Evolutionary conservation across 495 filamentous ascomycete species (phyloP).

Genomic region (Gamarada debralockiae): DNA sequence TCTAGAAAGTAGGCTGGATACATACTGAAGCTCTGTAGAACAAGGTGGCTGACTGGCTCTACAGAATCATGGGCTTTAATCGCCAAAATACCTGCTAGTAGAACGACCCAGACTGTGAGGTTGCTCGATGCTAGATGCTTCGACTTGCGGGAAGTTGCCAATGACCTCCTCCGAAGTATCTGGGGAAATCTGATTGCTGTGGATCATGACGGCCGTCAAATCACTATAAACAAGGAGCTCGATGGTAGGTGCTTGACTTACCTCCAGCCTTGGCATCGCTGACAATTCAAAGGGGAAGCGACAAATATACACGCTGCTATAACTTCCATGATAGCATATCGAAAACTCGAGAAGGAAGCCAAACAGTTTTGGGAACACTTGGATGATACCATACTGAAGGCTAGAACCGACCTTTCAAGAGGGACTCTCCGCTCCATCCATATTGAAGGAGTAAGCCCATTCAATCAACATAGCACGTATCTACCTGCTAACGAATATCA

Average conservation of each 20-base stretch:
- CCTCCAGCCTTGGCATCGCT: slow-evolving; percentile 29
- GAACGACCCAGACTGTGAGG: slow-evolving; percentile 43
- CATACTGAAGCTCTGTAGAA: neutral
- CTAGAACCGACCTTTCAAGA: slow-evolving; percentile 34
- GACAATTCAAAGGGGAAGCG: slow-evolving; percentile 33
- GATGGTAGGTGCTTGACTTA: slow-evolving; percentile 31
- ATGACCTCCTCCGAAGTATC: slow-evolving; percentile 53
- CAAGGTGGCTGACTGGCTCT: neutral
- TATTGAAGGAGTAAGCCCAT: slow-evolving; percentile 31
- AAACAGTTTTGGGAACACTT: slow-evolving; percentile 46
- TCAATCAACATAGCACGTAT: neutral
- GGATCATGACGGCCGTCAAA: slow-evolving; percentile 39
- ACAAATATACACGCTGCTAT: slow-evolving; percentile 44
- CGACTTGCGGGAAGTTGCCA: slow-evolving; percentile 51
- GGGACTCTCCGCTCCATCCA: slow-evolving; percentile 3
- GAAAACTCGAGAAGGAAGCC: slow-evolving; percentile 47
- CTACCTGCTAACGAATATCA: slow-evolving; percentile 1
- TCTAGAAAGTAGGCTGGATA: slow-evolving; percentile 31
- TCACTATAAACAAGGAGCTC: slow-evolving; percentile 42
- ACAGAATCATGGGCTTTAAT: slow-evolving; percentile 44
- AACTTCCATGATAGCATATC: slow-evolving; percentile 44
- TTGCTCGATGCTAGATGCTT: slow-evolving; percentile 44
- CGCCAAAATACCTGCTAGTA: slow-evolving; percentile 38
- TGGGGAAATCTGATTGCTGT: slow-evolving; percentile 51
- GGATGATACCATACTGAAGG: slow-evolving; percentile 43